Conservation (phyloP, 2,329 filamentous ascomycete genomes). For the Exophiala viscosa region DNA sequence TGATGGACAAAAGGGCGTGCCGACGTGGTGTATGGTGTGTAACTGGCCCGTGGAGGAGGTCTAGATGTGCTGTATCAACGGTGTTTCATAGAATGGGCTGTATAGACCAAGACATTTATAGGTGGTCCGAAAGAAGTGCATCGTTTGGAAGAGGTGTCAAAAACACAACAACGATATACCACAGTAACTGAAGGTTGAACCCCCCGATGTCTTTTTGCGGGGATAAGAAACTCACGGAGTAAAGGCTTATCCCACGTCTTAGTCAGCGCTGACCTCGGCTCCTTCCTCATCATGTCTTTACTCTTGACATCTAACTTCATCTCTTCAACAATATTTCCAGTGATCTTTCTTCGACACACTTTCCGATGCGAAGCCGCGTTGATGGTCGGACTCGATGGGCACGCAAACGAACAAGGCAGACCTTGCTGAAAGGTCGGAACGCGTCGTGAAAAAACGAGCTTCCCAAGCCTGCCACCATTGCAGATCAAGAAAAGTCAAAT, state of each 20-base stretch:
- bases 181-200: too few species aligned
- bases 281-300: background rate
- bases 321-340: background rate
- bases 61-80: too few species aligned
- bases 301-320: background rate
- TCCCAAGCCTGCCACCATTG: constrained; percentile 36
- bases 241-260: too few species aligned
- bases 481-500: constrained; percentile 36
- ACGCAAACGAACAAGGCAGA: background rate
- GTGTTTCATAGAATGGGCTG: too few species aligned
- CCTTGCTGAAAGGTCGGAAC: constrained; percentile 1
- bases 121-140: too few species aligned
- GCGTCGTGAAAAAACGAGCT: constrained; percentile 20
- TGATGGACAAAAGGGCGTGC: background rate
- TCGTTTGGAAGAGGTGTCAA: too few species aligned
- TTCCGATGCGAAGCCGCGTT: background rate
- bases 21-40: constrained; percentile 20
- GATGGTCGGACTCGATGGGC: background rate
- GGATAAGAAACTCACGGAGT: too few species aligned
- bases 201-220: too few species aligned
- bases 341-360: background rate
- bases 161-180: too few species aligned
- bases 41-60: constrained; percentile 19
- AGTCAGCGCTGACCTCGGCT: background rate
- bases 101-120: too few species aligned